Evolutionary conservation across 106 monocot species (phyloP).

Genomic region (Iris macrosiphon): DNA sequence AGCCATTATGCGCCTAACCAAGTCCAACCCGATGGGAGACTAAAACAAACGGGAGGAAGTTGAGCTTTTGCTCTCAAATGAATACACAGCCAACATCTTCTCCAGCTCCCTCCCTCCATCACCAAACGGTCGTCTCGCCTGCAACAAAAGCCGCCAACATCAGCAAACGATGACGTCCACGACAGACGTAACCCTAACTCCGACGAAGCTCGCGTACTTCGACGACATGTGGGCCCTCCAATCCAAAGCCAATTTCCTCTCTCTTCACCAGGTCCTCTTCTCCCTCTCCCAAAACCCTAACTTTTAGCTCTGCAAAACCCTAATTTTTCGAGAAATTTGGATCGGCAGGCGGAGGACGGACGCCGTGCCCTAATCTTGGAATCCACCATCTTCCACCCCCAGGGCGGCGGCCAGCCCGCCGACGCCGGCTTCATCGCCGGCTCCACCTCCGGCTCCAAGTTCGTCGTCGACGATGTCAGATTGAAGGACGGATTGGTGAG

Average conservation of each 20-base stretch:
- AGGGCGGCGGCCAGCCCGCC: constrained; percentile 80
- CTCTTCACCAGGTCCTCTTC: constrained; percentile 31
- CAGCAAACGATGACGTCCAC: too few relatives aligned
- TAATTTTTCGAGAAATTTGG: background rate
- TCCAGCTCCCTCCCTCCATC: too few relatives aligned
- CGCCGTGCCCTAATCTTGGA: constrained; percentile 53
- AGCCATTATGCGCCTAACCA: too few relatives aligned
- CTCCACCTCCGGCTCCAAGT: constrained; percentile 21
- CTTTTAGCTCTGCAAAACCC: background rate
- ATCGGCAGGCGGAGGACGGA: constrained; percentile 38
- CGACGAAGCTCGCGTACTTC: constrained; percentile 57
- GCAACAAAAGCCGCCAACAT: too few relatives aligned
- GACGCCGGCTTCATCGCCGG: constrained; percentile 44
- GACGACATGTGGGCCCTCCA: constrained; percentile 50
- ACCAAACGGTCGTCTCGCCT: too few relatives aligned
- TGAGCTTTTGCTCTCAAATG: too few relatives aligned
- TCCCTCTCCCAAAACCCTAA: background rate
- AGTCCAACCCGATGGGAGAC: too few relatives aligned
- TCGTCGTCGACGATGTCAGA: constrained; percentile 66
- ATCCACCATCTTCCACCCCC: constrained; percentile 76
- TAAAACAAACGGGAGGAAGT: too few relatives aligned
- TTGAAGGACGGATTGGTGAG: constrained; percentile 58
- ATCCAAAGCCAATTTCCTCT: constrained; percentile 38
- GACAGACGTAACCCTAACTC: too few relatives aligned
- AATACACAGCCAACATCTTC: too few relatives aligned